phyloP scores from a whole-genome alignment of 345 rosid species.

The Bruguiera sexangula region DNA sequence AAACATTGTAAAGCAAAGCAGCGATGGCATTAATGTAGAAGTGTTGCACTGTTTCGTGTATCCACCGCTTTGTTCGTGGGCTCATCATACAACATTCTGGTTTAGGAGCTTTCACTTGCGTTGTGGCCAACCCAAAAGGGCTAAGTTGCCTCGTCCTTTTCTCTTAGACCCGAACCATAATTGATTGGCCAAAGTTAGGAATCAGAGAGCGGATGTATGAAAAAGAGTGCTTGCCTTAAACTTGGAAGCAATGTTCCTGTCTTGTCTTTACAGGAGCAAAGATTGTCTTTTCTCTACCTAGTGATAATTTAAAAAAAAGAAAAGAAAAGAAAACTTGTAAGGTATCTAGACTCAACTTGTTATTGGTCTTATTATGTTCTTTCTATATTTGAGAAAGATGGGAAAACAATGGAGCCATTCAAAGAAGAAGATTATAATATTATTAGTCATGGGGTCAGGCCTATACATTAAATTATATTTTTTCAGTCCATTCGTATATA shows the following conservation, averaged over 20 bases:
- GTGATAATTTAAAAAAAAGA: conserved; percentile 6
- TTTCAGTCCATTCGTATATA: no score
- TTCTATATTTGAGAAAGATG: background rate
- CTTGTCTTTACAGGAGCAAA: background rate
- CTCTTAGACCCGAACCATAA: background rate
- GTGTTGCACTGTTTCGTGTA: background rate
- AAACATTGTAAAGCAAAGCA: background rate
- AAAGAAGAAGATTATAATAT: no score
- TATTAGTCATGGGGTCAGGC: no score
- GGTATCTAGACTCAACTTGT: background rate
- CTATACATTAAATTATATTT: no score
- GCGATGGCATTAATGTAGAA: background rate
- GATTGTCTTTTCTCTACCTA: background rate
- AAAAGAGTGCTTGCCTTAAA: background rate
- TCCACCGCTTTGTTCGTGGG: background rate
- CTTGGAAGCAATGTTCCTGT: background rate
- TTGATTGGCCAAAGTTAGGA: conserved; percentile 11
- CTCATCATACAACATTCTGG: no score
- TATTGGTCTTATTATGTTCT: background rate
- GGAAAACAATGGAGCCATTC: background rate
- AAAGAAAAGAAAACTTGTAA: background rate
- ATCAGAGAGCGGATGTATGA: background rate
- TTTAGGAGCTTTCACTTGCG: conserved; percentile 7
- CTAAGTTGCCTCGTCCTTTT: conserved; percentile 4
- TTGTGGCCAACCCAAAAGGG: conserved; percentile 13